Percentiles rank a stretch among this genome's conserved stretches.
Conservation (phyloP, 345 rosid species). For the Firmiana major region DNA sequence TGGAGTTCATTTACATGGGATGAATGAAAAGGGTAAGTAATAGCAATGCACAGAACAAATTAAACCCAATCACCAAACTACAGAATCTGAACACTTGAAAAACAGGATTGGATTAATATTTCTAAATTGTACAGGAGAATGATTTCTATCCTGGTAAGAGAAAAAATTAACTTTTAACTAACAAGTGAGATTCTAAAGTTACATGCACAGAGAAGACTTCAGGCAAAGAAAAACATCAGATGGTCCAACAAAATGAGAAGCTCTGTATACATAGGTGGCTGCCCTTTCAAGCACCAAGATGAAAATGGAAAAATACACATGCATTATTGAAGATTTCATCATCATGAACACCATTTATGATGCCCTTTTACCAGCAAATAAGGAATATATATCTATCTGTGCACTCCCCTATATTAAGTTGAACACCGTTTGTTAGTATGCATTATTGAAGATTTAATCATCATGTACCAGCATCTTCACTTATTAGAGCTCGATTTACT, state of each 20-base stretch:
- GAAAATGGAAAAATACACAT: background rate
- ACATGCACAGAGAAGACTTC: background rate
- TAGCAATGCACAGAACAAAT: background rate
- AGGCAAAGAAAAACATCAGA: background rate
- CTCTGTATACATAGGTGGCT: background rate
- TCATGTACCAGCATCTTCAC: background rate
- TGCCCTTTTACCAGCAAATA: background rate
- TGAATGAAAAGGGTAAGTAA: background rate
- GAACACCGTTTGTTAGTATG: background rate
- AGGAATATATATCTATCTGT: background rate
- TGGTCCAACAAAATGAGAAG: background rate
- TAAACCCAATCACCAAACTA: background rate
- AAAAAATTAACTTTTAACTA: background rate
- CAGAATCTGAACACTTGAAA: background rate
- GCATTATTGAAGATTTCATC: background rate
- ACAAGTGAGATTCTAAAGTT: constrained; percentile 19
- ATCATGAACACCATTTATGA: background rate
- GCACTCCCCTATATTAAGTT: background rate
- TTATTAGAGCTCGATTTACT: constrained; percentile 6
- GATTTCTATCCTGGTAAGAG: background rate
- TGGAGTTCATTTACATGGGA: too few species aligned
- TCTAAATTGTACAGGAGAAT: background rate
- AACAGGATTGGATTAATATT: background rate
- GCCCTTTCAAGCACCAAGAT: background rate
- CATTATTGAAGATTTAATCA: background rate